Percentiles rank a stretch among this genome's conserved stretches.
phyloP scores from a whole-genome alignment of 345 rosid species.

The Pistacia vera region DNA sequence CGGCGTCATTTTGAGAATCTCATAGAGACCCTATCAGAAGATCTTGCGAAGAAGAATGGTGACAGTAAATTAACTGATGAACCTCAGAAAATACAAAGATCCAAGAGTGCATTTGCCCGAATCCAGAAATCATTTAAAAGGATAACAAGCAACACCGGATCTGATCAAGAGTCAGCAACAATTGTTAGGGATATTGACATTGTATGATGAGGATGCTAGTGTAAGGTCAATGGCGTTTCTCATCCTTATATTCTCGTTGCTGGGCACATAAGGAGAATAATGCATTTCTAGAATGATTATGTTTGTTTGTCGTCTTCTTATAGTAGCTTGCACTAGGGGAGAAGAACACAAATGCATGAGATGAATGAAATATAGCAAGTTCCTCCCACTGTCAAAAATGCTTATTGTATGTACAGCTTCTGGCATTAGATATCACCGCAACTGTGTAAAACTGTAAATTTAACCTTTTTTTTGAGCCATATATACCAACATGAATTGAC shows the following conservation, averaged over 20 bases:
- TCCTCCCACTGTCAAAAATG: not conserved
- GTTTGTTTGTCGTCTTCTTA: not conserved
- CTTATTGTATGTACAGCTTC: not conserved
- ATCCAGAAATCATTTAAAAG: slow-evolving; percentile 60
- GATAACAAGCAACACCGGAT: slow-evolving; percentile 48
- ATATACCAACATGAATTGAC: not conserved
- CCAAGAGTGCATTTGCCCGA: slow-evolving; percentile 57
- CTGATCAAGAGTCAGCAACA: slow-evolving; percentile 51
- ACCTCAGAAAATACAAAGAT: slow-evolving; percentile 39
- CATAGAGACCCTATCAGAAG: slow-evolving; percentile 53
- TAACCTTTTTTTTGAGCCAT: not conserved
- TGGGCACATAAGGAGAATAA: not conserved
- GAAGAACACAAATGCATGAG: not conserved
- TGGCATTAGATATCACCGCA: not conserved
- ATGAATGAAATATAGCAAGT: not conserved
- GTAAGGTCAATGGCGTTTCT: not conserved
- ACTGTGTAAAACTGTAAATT: too few relatives aligned
- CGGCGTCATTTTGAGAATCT: slow-evolving; percentile 63
- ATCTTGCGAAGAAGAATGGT: slow-evolving; percentile 58
- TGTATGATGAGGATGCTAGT: slow-evolving; percentile 27
- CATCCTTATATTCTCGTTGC: not conserved
- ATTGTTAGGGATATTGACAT: slow-evolving; percentile 42
- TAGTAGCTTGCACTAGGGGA: not conserved
- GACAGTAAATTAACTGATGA: slow-evolving; percentile 27
- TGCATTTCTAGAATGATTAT: not conserved